Evolutionary conservation across 768 basidiomycete species (phyloP).

Genomic region (Scleroderma bovista): DNA sequence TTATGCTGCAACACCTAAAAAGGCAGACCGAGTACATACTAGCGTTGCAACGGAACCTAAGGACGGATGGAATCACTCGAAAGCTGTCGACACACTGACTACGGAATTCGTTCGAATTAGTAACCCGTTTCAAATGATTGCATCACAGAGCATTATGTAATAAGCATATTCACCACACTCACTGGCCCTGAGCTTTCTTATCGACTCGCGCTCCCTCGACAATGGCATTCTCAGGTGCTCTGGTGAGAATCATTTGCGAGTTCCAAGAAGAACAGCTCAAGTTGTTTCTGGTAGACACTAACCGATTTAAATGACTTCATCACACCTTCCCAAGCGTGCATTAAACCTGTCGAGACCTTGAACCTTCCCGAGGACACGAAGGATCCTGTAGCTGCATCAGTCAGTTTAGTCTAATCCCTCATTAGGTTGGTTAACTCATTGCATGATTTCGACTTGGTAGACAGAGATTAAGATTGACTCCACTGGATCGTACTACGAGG

Average conservation of each 20-base stretch:
- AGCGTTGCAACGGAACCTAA: too few relatives aligned
- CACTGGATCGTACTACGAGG: constrained; percentile 84
- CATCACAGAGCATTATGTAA: too few relatives aligned
- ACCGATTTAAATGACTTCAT: constrained; percentile 98
- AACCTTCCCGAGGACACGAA: constrained; percentile 37
- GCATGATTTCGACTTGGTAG: constrained; percentile 40
- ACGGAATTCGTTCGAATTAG: too few relatives aligned
- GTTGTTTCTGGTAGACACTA: constrained; percentile 51
- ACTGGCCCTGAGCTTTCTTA: not conserved
- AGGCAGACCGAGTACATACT: too few relatives aligned
- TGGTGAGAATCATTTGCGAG: constrained; percentile 41
- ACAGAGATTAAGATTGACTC: constrained; percentile 91
- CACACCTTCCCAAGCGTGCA: constrained; percentile 93
- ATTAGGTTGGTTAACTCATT: constrained; percentile 3
- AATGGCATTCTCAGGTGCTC: constrained; percentile 86
- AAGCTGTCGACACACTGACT: too few relatives aligned
- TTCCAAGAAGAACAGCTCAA: constrained; percentile 5
- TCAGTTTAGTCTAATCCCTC: constrained; percentile 19
- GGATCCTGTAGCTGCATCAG: constrained; percentile 39
- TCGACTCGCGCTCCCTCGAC: constrained; percentile 1
- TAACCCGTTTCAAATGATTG: too few relatives aligned
- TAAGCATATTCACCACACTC: not conserved
- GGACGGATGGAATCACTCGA: too few relatives aligned
- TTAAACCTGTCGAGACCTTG: constrained; percentile 79
- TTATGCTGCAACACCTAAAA: too few relatives aligned